Evolutionary conservation across 345 rosid genomes (phyloP), one percentile per base, ranked within the genome.

Genomic region (Aquilaria yunnanensis): DNA sequence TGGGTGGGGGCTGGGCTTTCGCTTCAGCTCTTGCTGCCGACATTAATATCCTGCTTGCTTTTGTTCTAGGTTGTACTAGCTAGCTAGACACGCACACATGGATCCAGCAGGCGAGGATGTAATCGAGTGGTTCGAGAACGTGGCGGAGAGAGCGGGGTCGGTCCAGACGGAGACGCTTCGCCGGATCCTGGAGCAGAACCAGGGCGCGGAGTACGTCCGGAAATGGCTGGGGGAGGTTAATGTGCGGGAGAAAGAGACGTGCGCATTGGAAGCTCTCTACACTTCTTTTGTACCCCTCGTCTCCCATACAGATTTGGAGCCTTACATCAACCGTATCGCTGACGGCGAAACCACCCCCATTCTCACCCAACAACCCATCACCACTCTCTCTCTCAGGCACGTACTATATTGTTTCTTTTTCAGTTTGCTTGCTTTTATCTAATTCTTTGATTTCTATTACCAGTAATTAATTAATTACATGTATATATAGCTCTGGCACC

Each of bases 301-400:
- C 43, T 87, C 96, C 60, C 97, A 93, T 79, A 80, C 83, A 66
- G 97, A 87, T 67, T 78, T 93, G 51, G 94, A 87, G 80, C 92
- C 96, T 56, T 84, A 76, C 49, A 83, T 93, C 61, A 84, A 71
- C 59, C 83, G 97, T 70, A 81, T 93, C 73, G 96, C 94, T 12
- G 94, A 84, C 54, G 98, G 98, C 49, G 97, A 93, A 60, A 73
- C 81, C 0, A 49, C 88, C 69, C 85, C 92, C 50, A 41, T 90
- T 57, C 94, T 93, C 64, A 93, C 94, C 31, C 89, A 76, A 64
- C 80, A 87, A 61, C 85, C 88, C 33, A 80, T 90, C 34, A 65
- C 80, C 2, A 81, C 78, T 62, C 86, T 93, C 31, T 89, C 97
- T 47, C 78, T 93, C 61, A 93, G 97, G 98, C 87, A 67, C 14